Evolutionary conservation across 371 early-diverging fungal species (phyloP).

Genomic region (Zancudomyces culisetae): DNA sequence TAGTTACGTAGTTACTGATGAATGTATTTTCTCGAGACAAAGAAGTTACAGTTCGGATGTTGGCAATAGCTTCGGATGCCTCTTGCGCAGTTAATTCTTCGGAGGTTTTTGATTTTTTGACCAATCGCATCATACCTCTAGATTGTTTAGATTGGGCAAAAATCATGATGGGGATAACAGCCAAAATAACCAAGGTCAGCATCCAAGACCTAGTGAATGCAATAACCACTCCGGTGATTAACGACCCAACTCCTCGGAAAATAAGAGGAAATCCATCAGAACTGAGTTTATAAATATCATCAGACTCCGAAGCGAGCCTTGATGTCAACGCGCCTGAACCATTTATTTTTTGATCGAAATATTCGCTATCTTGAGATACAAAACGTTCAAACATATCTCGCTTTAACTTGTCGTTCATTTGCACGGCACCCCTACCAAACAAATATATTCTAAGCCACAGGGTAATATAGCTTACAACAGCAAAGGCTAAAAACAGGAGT

Average conservation of each 20-base stretch:
- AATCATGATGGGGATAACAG: conserved; percentile 28
- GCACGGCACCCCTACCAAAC: conserved; percentile 27
- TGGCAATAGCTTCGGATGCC: conserved; percentile 57
- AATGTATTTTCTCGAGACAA: conserved; percentile 57
- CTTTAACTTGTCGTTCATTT: conserved; percentile 37
- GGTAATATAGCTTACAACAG: conserved; percentile 20
- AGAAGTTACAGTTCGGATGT: conserved; percentile 72
- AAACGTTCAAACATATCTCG: conserved; percentile 32
- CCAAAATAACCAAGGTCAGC: conserved; percentile 28
- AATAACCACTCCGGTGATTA: conserved; percentile 16
- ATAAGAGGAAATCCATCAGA: conserved; percentile 37
- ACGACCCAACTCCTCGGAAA: conserved; percentile 22
- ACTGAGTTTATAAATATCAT: conserved; percentile 43
- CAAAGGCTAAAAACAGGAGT: conserved; percentile 10
- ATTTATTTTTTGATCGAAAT: conserved; percentile 67
- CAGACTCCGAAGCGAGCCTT: conserved; percentile 65
- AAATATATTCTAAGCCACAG: conserved; percentile 24
- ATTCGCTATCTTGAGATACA: conserved; percentile 65
- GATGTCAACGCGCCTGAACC: conserved; percentile 65
- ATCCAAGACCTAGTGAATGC: conserved; percentile 14
- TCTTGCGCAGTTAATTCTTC: conserved; percentile 16
- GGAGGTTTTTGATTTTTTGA: conserved; percentile 9
- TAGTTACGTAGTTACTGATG: conserved; percentile 30
- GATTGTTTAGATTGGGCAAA: conserved; percentile 18
- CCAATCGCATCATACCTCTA: conserved; percentile 6